Evolutionary conservation across 495 filamentous ascomycete genomes (phyloP), one percentile per base, ranked within the genome.

Genomic region (Penicillium dipodomyicola): DNA sequence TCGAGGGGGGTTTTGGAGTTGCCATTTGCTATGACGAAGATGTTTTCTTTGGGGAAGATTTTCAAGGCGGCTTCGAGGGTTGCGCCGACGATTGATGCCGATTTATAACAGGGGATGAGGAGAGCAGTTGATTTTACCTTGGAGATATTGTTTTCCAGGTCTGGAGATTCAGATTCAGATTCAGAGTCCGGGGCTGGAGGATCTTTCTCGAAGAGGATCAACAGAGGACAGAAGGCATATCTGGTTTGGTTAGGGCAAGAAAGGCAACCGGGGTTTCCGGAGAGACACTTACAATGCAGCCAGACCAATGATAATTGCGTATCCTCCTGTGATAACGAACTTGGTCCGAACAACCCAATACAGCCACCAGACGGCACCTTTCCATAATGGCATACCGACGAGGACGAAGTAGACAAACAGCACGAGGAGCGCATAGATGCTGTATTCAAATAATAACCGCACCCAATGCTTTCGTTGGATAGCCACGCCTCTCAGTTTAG

Each of bases 81-180:
- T 0, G 67, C 60, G 11, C 65, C 74, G 27, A 80, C 74, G 20
- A 79, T 68, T 2, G 64, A 53, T 3, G 67, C 77, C 10, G 76
- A 75, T 61, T 77, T 74, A 51, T 79, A 79, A 54, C 77, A 79
- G 8, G 77, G 77, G 22, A 80, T 80, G 20, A 80, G 49, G 2
- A 80, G 65, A 0, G 77, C 76, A 0, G 76, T 78, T n/a, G 65
- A 67, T 55, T 58, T 54, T 11, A 27, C 68, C 45, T 56, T 63
- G 17, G 59, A 59, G 8, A 32, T 56, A 23, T 57, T 63, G 56
- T 52, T 56, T 47, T 51, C 60, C 17, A 56, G 33, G 17, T 65
- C 63, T 5, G 44, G 9, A 4, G 54, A 41, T 23, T 50, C 51
- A 0, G 54, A 41, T 23, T 50, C 51, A 0, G 49, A 30, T 50